Base-by-base conservation (phyloP, 768 basidiomycete species). In the Xanthoconium stramineum region DNA sequence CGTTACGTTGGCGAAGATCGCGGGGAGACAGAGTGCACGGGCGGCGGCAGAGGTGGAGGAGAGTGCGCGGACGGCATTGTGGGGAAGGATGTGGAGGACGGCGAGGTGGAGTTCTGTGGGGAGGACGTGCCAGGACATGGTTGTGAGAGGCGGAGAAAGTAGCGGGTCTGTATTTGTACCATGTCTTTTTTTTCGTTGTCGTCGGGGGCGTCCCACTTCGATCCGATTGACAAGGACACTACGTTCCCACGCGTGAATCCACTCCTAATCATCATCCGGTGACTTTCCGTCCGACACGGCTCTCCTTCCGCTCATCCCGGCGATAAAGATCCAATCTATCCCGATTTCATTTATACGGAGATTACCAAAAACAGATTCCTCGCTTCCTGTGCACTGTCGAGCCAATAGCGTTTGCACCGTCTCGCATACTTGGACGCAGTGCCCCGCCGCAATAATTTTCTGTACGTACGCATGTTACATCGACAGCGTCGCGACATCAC, bases 41-140 rank as follows among this genome's bases (percentile, higher is more conserved):
- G 80, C 79, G 33, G 74, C 62, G 30, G 75, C 71, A 69, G 81
- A 76, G 3, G 82, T 80, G 15, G 66, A 62, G 17, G 87, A 74
- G 58, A 88, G 75, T 0, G 78, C 65, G 24, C 75, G 70, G 35
- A 81, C 69, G 55, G 82, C 80, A 58, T 65, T 54, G 20, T 66
- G 60, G 45, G 76, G 76, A 62, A 88, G 78, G 55, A 70, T 66
- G 43, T 75, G 79, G 45, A 85, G 70, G 67, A 90, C 62, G 29
- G 79, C 73, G 61, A 85, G 76, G 71, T 82, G 83, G 69, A 90
- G 82, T 60, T 90, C 88, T 0, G 75, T 74, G 44, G 88, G 88
- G 60, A 90, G 83, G 24, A 68, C 48, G 57, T 76, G 64, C 88
- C 88, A 89, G 48, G 71, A 56, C 57, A 69, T 63, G 50, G 13